Evolutionary conservation across 257 asterid species (phyloP).

Genomic region (Echium plantagineum): DNA sequence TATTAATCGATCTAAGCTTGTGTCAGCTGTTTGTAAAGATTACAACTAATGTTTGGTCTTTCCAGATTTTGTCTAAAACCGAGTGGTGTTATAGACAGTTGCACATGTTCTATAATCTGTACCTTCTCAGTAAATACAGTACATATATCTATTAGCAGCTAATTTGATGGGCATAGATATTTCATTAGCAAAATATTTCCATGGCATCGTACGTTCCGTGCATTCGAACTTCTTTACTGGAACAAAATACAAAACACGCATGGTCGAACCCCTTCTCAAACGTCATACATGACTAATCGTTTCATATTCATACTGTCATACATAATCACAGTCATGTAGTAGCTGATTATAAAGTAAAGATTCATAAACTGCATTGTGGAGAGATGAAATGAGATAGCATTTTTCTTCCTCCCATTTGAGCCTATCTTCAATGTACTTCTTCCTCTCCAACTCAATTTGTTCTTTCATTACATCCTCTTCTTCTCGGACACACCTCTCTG

Average conservation of each 20-base stretch:
- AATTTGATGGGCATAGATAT: too few relatives aligned
- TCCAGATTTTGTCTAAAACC: neutral
- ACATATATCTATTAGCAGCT: too few relatives aligned
- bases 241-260: too few relatives aligned
- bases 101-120: too few relatives aligned
- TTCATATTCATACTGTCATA: too few relatives aligned
- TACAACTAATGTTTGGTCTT: neutral
- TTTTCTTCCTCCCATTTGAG: neutral
- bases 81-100: too few relatives aligned
- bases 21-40: slow-evolving; percentile 28
- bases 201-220: too few relatives aligned
- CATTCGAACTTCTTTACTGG: too few relatives aligned
- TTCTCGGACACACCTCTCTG: neutral
- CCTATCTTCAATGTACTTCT: neutral
- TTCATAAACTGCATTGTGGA: neutral
- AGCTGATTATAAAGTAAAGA: neutral
- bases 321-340: neutral
- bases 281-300: too few relatives aligned
- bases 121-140: too few relatives aligned
- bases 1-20: neutral
- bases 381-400: neutral
- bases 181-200: too few relatives aligned
- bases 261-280: too few relatives aligned
- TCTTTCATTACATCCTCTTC: neutral
- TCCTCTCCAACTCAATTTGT: neutral